phyloP scores from a whole-genome alignment of 129 eudicot species.

The Flaveria bidentis region DNA sequence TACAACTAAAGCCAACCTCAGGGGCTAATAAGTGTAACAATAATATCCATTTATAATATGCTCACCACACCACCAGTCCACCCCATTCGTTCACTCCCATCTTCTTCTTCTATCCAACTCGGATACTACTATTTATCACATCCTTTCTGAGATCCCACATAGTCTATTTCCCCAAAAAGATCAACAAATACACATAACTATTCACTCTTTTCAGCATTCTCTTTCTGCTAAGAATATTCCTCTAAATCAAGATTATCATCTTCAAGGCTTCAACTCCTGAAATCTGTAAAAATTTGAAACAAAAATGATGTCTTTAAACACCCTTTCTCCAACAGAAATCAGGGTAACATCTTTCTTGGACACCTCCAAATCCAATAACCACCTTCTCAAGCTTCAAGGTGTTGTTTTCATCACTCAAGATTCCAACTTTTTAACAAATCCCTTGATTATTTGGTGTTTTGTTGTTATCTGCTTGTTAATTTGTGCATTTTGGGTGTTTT shows the following conservation, averaged over 20 bases:
- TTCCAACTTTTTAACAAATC: background rate
- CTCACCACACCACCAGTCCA: background rate
- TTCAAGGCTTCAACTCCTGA: constrained; percentile 11
- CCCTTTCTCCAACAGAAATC: constrained; percentile 66
- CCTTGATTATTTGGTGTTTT: background rate
- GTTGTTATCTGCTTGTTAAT: background rate
- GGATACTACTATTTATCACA: background rate
- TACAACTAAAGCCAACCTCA: background rate
- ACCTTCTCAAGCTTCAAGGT: constrained; percentile 73
- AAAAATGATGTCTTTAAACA: constrained; percentile 69
- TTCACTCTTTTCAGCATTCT: constrained; percentile 12
- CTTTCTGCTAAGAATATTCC: background rate
- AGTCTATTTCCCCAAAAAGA: background rate
- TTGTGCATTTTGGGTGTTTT: constrained; percentile 26
- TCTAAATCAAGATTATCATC: constrained; percentile 18
- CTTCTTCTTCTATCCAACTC: constrained; percentile 21
- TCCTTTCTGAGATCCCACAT: constrained; percentile 21
- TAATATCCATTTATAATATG: constrained; percentile 16
- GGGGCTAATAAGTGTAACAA: constrained; percentile 26
- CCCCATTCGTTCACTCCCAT: constrained; percentile 13
- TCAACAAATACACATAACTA: background rate
- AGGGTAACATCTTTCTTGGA: constrained; percentile 67
- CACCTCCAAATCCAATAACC: constrained; percentile 53
- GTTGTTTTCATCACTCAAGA: background rate
- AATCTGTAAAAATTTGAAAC: constrained; percentile 11